Base-by-base conservation (phyloP, 2,329 filamentous ascomycete genomes). In the Dactylonectria macrodidyma region DNA sequence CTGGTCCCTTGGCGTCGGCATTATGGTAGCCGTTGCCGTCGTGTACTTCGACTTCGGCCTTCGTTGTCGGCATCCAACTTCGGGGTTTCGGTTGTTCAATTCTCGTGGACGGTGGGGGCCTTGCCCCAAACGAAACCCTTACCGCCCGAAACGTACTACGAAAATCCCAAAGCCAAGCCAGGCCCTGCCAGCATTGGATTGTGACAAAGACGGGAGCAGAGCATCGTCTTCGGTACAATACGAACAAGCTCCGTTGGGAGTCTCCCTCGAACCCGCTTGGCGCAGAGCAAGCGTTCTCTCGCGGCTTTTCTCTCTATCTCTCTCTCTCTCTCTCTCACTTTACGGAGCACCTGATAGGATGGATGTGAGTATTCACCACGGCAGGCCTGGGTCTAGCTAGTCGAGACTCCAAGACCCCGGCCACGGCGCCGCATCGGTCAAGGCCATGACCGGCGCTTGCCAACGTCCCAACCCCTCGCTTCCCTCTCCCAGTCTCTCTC, bases 401-500 rank as follows among this genome's bases (percentile, higher is more conserved):
- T 24, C 46, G 41, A 44, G 41, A 22, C n/a, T 36, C n/a, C 3
- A 22, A 8, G 10, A 2, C 50, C 24, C 50, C 10, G 44, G 33
- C 60, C 30, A 48, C 48, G 46, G 26, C 59, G 36, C 50, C 41
- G 60, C 60, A 30, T 24, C 46, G 60, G 22, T 19, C 52, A 63
- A 52, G 54, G 60, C 60, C 52, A 48, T 38, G 60, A 12, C 46
- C 36, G 52, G 54, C 52, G 60, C 60, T 62, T 58, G 44, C 60
- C 46, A 63, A 51, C 52, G 33, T 54, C 36, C 33, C 51, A 54
- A 54, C 51, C 51, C 33, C 33, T 30, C 51, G 30, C 30, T 30
- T 30, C 26, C 7, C 26, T 30, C 26, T 54, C 36, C 33, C 51
- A 54, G 36, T 33, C 51, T n/a, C 33, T 30, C 26, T 4, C 26